Conservation (phyloP, 2,329 filamentous ascomycete genomes). For the Cercospora beticola region DNA sequence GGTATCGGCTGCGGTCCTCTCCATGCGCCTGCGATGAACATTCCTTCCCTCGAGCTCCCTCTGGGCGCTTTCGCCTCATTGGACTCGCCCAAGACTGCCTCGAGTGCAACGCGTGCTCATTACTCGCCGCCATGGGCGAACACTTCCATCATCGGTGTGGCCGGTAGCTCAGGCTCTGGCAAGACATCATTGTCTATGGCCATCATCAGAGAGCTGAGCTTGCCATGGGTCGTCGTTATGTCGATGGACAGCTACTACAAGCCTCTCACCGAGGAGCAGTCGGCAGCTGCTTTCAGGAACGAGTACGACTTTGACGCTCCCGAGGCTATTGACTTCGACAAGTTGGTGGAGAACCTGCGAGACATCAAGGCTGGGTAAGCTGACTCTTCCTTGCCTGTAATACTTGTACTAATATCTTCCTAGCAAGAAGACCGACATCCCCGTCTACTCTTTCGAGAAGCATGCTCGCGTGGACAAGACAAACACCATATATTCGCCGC, state of each 20-base stretch:
- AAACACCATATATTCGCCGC: constrained; percentile 90
- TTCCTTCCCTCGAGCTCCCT: constrained; percentile 30
- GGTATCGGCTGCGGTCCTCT: constrained; percentile 31
- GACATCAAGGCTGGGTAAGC: constrained; percentile 89
- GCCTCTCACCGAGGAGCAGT: constrained; percentile 74
- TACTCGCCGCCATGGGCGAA: constrained; percentile 96
- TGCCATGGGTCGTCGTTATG: constrained; percentile 97
- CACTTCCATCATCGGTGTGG: constrained; percentile 93
- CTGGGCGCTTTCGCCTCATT: constrained; percentile 26
- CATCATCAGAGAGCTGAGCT: constrained; percentile 82
- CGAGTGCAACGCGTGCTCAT: constrained; percentile 52
- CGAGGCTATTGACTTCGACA: constrained; percentile 90
- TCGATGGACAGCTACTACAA: constrained; percentile 99
- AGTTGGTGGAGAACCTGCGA: constrained; percentile 72
- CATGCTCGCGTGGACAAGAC: constrained; percentile 78
- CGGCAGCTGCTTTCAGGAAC: constrained; percentile 77
- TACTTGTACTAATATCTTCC: neutral
- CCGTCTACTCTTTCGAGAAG: constrained; percentile 91
- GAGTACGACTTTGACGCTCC: constrained; percentile 97
- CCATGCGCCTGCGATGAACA: constrained; percentile 35
- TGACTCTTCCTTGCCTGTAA: neutral
- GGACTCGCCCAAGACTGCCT: constrained; percentile 14
- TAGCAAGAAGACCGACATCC: constrained; percentile 85
- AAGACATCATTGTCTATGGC: constrained; percentile 93
- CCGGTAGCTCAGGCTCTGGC: constrained; percentile 89